phyloP scores from a whole-genome alignment of 768 basidiomycete species.

The Termitomyces titanicus region DNA sequence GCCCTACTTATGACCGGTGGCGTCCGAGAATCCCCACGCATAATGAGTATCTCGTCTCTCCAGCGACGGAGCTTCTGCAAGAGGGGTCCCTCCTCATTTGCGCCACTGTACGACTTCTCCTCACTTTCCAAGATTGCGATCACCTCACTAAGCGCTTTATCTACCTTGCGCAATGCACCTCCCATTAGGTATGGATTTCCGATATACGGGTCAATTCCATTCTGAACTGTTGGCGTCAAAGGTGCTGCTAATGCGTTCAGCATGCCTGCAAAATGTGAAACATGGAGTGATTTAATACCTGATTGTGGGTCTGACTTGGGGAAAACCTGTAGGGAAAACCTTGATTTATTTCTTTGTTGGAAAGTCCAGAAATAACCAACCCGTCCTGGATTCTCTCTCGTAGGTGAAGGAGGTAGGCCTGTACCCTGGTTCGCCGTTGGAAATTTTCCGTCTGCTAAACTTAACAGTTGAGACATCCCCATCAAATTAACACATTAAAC shows the following conservation, averaged over 20 bases:
- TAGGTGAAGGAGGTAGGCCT: slow-evolving; percentile 41
- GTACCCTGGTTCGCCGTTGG: slow-evolving; percentile 26
- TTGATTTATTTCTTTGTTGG: neutral
- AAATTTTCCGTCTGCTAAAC: slow-evolving; percentile 36
- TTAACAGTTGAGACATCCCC: neutral
- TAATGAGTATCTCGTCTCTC: slow-evolving; percentile 34
- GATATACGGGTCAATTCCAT: slow-evolving; percentile 24
- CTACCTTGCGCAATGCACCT: slow-evolving; percentile 39
- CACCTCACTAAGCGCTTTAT: slow-evolving; percentile 37
- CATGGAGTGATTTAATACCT: slow-evolving; percentile 21
- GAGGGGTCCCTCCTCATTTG: slow-evolving; percentile 28
- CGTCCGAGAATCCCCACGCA: slow-evolving; percentile 23
- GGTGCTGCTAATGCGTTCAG: slow-evolving; percentile 9
- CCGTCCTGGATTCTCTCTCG: slow-evolving; percentile 43
- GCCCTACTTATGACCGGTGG: slow-evolving; percentile 4
- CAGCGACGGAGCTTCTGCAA: slow-evolving; percentile 38
- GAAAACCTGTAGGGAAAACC: slow-evolving; percentile 34
- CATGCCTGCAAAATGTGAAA: neutral
- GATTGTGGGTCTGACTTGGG: slow-evolving; percentile 39
- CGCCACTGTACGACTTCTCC: slow-evolving; percentile 30
- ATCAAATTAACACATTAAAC: neutral
- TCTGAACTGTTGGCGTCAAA: slow-evolving; percentile 17
- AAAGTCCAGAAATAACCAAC: slow-evolving; percentile 19
- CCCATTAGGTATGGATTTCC: slow-evolving; percentile 48
- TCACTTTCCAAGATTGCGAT: slow-evolving; percentile 43